Conservation (phyloP, 1,284 basidiomycete genomes). For the Inonotus hispidus region DNA sequence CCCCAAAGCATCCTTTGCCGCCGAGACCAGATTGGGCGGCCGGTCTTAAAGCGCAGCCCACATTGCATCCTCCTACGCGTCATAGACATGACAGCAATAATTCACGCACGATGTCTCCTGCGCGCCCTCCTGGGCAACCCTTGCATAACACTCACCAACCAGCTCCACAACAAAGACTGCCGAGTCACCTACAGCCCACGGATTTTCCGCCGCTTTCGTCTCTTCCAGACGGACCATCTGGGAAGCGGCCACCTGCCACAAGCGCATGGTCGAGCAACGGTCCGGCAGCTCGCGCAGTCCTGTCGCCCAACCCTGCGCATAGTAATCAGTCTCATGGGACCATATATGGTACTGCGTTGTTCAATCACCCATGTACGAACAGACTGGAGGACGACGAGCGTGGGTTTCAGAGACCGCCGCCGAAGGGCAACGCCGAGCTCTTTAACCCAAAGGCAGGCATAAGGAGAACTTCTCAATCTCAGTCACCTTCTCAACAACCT, state of each 20-base stretch:
- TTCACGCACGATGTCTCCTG: conserved; percentile 38
- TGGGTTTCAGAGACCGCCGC: conserved; percentile 44
- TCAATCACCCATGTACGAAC: conserved; percentile 14
- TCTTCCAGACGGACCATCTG: conserved; percentile 32
- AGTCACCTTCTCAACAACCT: background rate
- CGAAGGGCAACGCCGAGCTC: conserved; percentile 45
- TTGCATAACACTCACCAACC: conserved; percentile 30
- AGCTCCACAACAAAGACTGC: conserved; percentile 30
- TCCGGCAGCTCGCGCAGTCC: conserved; percentile 42
- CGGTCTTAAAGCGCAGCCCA: conserved; percentile 67
- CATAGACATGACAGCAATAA: conserved; percentile 38
- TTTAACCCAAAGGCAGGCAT: conserved; percentile 44
- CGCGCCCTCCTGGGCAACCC: conserved; percentile 28
- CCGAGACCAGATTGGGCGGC: conserved; percentile 81
- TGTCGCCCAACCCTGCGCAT: conserved; percentile 33
- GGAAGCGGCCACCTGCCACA: conserved; percentile 47
- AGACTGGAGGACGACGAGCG: conserved; percentile 46
- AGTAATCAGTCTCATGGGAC: conserved; percentile 11
- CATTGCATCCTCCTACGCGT: conserved; percentile 42
- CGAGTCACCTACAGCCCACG: conserved; percentile 46
- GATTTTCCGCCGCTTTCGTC: conserved; percentile 68
- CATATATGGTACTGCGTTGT: conserved; percentile 12
- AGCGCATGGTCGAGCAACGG: conserved; percentile 69
- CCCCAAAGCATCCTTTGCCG: conserved; percentile 73
- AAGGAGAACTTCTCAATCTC: background rate